Evolutionary conservation across 352 stramenopile genomes (phyloP).

Genomic region (Pythium coloratum): DNA sequence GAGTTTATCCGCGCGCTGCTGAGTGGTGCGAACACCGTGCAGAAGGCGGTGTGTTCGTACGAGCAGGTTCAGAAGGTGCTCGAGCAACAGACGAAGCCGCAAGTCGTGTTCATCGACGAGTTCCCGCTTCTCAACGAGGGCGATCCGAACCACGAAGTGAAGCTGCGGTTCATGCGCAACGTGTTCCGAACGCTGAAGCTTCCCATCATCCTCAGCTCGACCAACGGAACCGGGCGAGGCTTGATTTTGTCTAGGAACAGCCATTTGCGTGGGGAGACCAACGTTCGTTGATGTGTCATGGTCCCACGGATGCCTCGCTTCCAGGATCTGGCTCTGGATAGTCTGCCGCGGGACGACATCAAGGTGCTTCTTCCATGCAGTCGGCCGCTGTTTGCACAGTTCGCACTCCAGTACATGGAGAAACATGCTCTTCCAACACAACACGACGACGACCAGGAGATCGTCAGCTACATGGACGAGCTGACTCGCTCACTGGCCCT

Average conservation of each 20-base stretch:
- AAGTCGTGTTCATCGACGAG: background rate
- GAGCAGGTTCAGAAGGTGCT: background rate
- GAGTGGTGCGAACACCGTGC: background rate
- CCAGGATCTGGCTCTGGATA: background rate
- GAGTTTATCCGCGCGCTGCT: background rate
- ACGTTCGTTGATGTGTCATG: background rate
- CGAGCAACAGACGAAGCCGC: background rate
- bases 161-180: conserved; percentile 1
- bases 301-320: background rate
- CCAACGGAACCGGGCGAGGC: background rate
- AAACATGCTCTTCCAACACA: background rate
- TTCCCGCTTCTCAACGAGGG: background rate
- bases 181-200: conserved; percentile 3
- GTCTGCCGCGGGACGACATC: background rate
- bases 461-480: background rate
- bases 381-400: conserved; percentile 1
- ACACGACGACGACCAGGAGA: background rate
- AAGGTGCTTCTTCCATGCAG: background rate
- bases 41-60: background rate
- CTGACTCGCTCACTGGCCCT: background rate
- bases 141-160: no score
- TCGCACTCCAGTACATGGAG: background rate
- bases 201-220: conserved; percentile 3
- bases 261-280: no score
- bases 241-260: background rate